Percentiles rank a stretch among this genome's conserved stretches.
Conservation (phyloP, 2,329 filamentous ascomycete genomes). For the Didymella exigua region DNA sequence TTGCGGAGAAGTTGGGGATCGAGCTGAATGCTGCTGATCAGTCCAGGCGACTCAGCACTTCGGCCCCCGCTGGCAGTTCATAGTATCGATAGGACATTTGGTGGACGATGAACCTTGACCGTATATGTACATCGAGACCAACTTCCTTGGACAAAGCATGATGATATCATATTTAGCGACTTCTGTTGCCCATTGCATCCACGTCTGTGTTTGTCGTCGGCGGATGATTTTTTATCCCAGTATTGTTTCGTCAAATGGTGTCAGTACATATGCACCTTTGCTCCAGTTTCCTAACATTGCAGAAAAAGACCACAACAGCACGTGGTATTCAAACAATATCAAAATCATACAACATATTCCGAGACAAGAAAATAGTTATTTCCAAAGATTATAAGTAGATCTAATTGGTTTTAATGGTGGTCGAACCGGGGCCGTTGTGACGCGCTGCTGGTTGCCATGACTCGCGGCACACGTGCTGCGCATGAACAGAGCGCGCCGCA, state of each 20-base stretch:
- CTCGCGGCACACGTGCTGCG: neutral
- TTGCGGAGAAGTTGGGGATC: constrained; percentile 50
- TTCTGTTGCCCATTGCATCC: neutral
- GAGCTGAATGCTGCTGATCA: constrained; percentile 11
- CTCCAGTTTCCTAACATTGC: neutral
- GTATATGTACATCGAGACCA: neutral
- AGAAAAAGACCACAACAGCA: neutral
- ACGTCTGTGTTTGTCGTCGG: neutral
- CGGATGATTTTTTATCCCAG: neutral
- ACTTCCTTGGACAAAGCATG: neutral
- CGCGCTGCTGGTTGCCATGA: neutral
- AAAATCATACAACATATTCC: neutral
- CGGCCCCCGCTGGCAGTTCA: constrained; percentile 15
- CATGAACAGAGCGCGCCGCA: neutral
- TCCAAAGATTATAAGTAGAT: neutral
- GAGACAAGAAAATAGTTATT: neutral
- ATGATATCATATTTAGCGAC: neutral
- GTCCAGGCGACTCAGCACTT: constrained; percentile 23
- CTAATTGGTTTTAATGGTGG: neutral
- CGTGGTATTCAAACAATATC: neutral
- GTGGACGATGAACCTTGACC: neutral
- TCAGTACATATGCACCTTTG: neutral
- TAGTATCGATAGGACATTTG: neutral
- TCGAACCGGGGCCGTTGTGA: neutral
- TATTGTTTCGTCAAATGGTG: neutral